Evolutionary conservation across 176 grass and related monocot genomes (phyloP).

Genomic region (Paspalum notatum): DNA sequence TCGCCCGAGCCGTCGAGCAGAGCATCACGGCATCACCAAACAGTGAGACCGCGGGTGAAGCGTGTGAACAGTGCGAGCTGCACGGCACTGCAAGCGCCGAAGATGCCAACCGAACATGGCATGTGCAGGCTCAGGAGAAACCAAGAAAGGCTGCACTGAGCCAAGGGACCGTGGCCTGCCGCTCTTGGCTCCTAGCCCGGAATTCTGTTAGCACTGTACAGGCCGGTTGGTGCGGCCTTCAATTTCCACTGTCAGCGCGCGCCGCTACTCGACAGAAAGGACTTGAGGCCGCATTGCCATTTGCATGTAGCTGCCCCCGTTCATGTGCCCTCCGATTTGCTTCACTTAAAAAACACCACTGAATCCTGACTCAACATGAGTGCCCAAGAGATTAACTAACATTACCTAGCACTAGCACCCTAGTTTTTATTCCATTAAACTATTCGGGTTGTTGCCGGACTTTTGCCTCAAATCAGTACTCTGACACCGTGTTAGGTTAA

Average conservation of each 20-base stretch:
- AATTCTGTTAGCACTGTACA: neutral
- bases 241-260: slow-evolving; percentile 16
- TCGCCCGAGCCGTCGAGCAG: no score
- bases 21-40: neutral
- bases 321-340: neutral
- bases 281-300: neutral
- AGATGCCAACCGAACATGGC: neutral
- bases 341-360: neutral
- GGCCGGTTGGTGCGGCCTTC: slow-evolving; percentile 31
- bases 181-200: slow-evolving; percentile 1
- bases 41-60: neutral
- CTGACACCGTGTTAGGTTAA: neutral
- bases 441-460: neutral
- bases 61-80: neutral
- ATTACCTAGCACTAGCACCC: neutral
- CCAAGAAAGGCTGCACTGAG: slow-evolving; percentile 10
- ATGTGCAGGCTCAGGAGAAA: slow-evolving; percentile 28
- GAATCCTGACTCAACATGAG: neutral
- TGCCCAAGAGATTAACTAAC: neutral
- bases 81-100: neutral
- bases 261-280: neutral
- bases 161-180: slow-evolving; percentile 6
- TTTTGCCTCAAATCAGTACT: neutral
- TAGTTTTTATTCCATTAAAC: neutral
- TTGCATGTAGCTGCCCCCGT: neutral